Base-by-base conservation (phyloP, 164 flowering plant genomes). In the Stephania cephalantha region DNA sequence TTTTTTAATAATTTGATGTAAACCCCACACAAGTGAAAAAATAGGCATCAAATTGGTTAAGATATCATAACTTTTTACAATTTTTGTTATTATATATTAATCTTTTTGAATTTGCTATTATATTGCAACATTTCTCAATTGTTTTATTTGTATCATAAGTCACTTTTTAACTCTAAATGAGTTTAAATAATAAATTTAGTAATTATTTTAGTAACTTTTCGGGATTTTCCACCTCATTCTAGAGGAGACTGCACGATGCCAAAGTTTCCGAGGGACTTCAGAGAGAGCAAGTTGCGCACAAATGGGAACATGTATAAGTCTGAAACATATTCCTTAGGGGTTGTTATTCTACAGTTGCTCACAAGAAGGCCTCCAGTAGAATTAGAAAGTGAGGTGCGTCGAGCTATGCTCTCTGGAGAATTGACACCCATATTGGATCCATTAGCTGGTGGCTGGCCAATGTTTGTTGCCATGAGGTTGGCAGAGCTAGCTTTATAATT, bases 391-490 rank as follows among this genome's bases (percentile, higher is more conserved):
- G 88, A 87, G 73, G 92, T 90, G 45, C 88, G 90, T 22, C 88
- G 75, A 74, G 92, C 90, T 17, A 78, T 88, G 12, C 83, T 85
- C 5, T 65, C 46, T 70, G 88, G 89, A 44, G 86, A 83, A 13
- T 64, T 90, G 31, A 79, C 79, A 15, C 83, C 88, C 0, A 31
- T 92, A 68, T 80, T 91, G 83, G 97, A 94, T 83, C 50, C 83
- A 35, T 85, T 88, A 22, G 94, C 93, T 48, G 97, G 97, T 65
- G 91, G 89, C 44, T 94, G 97, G 95, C 89, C 90, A 65, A 64
- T 74, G 52, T 82, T 68, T 81, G 89, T 86, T 31, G 91, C 86
- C 48, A 75, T 74, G 63, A 79, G 87, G 75, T 80, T 94, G 83
- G 88, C 77, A 35, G 90, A 89, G 17, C 74, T 90, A 61, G 96